These are phyloP conservation scores for Musa schizocarpa DNA, from an alignment of 176 grass and related monocot species.

Conservation along the genomic window DNA sequence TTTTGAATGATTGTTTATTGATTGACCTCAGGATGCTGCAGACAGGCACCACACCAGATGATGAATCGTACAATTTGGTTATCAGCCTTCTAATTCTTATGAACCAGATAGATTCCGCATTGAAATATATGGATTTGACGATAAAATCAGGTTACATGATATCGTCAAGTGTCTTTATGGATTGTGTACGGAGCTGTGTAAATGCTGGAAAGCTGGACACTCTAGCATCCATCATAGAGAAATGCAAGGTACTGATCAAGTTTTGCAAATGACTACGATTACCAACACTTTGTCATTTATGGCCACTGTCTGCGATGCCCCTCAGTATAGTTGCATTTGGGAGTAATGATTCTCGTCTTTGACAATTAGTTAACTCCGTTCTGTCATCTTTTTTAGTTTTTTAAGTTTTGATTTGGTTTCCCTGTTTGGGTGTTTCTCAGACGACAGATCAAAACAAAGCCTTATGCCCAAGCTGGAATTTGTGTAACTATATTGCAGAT, in stretches of 20 bases:
- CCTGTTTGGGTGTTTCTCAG: slow-evolving; percentile 24
- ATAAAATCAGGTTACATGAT: slow-evolving; percentile 56
- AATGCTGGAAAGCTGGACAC: slow-evolving; percentile 55
- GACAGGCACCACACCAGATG: slow-evolving; percentile 68
- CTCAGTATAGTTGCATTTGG: not conserved
- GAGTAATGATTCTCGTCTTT: not conserved
- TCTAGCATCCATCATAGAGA: slow-evolving; percentile 70
- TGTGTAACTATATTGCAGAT: slow-evolving; percentile 59
- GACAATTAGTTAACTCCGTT: not conserved
- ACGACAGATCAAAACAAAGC: slow-evolving; percentile 70
- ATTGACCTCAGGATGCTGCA: slow-evolving; percentile 93
- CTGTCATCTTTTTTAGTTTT: too few species aligned
- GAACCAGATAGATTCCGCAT: slow-evolving; percentile 52
- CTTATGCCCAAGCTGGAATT: slow-evolving; percentile 54
- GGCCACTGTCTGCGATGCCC: not conserved
- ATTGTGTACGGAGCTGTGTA: slow-evolving; percentile 48
- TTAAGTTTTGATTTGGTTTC: not conserved
- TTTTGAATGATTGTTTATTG: slow-evolving; percentile 43
- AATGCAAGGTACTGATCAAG: slow-evolving; percentile 63
- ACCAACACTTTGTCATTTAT: not conserved
- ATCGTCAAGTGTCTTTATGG: slow-evolving; percentile 44
- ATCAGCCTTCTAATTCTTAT: slow-evolving; percentile 54
- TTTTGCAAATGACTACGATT: not conserved
- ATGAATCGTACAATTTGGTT: slow-evolving; percentile 93
- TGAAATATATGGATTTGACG: slow-evolving; percentile 64